Evolutionary conservation across 2,329 filamentous ascomycete genomes (phyloP).

Genomic region (Erysiphe pisi): DNA sequence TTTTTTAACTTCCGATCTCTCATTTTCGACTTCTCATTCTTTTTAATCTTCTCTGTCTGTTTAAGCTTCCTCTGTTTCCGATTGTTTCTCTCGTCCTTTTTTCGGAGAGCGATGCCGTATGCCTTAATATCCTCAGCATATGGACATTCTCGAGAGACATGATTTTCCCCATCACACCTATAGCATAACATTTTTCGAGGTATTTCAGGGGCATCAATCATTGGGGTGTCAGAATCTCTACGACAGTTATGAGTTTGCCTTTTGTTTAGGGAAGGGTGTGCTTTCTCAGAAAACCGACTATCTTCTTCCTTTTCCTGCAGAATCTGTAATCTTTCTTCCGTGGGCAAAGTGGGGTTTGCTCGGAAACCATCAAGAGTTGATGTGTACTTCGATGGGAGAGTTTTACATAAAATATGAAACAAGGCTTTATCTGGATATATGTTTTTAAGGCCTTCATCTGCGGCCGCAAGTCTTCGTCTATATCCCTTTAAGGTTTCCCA

Average conservation of each 20-base stretch:
- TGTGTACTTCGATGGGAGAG: not conserved
- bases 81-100: not conserved
- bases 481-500: not conserved
- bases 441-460: not conserved
- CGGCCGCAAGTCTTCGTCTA: not conserved
- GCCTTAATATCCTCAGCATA: not conserved
- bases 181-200: not conserved
- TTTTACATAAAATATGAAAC: too few species aligned
- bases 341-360: not conserved
- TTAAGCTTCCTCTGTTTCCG: too few species aligned
- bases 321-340: conserved; percentile 18
- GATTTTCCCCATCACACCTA: too few species aligned
- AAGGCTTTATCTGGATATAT: not conserved
- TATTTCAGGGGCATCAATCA: not conserved
- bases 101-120: not conserved
- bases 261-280: not conserved
- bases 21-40: not conserved
- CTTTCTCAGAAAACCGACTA: not conserved
- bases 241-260: not conserved
- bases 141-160: not conserved
- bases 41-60: not conserved
- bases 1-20: not conserved
- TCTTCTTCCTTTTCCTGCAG: conserved; percentile 1
- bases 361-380: not conserved
- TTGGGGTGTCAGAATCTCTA: not conserved